Conservation (phyloP, 2,329 filamentous ascomycete genomes). For the Exophiala xenobiotica region DNA sequence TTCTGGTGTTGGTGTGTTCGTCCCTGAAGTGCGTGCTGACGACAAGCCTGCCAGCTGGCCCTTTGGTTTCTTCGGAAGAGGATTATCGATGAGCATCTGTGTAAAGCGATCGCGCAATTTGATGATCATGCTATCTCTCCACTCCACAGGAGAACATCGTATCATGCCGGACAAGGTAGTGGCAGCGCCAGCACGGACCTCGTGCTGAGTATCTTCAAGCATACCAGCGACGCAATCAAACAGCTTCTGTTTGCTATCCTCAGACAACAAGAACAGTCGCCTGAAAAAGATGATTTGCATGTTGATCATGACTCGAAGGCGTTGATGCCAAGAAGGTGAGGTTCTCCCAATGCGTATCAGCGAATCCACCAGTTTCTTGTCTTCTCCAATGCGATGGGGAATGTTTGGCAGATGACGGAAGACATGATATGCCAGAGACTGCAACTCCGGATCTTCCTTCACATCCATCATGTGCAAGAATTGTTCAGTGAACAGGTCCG, state of each 20-base stretch:
- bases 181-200: slow-evolving; percentile 90
- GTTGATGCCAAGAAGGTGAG: slow-evolving; percentile 90
- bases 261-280: slow-evolving; percentile 80
- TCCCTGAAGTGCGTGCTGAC: slow-evolving; percentile 45
- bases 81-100: slow-evolving; percentile 73
- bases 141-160: slow-evolving; percentile 78
- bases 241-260: slow-evolving; percentile 71
- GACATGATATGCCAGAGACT: slow-evolving; percentile 91
- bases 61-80: slow-evolving; percentile 70
- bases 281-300: slow-evolving; percentile 99
- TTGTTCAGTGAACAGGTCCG: slow-evolving; percentile 83
- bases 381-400: slow-evolving; percentile 82
- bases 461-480: slow-evolving; percentile 99
- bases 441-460: slow-evolving; percentile 95
- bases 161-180: slow-evolving; percentile 97
- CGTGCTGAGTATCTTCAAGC: slow-evolving; percentile 86
- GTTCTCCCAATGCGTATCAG: slow-evolving; percentile 85
- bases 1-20: slow-evolving; percentile 52
- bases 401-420: slow-evolving; percentile 96
- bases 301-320: slow-evolving; percentile 90
- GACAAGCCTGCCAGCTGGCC: slow-evolving; percentile 30
- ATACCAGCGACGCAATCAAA: slow-evolving; percentile 95
- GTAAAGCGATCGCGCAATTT: slow-evolving; percentile 78
- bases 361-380: slow-evolving; percentile 77
- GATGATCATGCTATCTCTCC: slow-evolving; percentile 75